phyloP scores from a whole-genome alignment of 768 basidiomycete genomes.

The Tulasnella sp. region DNA sequence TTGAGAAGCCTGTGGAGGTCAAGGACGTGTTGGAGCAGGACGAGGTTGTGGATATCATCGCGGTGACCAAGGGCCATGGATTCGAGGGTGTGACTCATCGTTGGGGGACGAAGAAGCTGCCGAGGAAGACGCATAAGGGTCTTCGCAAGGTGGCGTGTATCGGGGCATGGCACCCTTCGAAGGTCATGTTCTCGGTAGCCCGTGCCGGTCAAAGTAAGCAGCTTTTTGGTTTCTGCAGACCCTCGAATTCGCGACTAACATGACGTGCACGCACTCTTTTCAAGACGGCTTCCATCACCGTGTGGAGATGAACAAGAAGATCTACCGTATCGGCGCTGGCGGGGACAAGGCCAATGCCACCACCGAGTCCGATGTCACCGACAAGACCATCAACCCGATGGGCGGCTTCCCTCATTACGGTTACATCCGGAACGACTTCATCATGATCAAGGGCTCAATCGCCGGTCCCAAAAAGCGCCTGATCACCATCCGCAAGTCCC shows the following conservation, averaged over 20 bases:
- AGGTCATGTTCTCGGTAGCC: conserved; percentile 99
- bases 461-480: conserved; percentile 98
- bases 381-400: conserved; percentile 90
- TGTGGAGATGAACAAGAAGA: conserved; percentile 97
- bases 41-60: conserved; percentile 92
- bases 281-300: conserved; percentile 84
- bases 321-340: conserved; percentile 86
- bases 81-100: conserved; percentile 99
- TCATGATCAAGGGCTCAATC: conserved; percentile 92
- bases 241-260: too few relatives aligned
- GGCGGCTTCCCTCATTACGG: conserved; percentile 99
- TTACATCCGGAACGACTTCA: conserved; percentile 96
- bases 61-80: conserved; percentile 98
- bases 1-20: conserved; percentile 93
- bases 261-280: not conserved
- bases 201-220: conserved; percentile 87
- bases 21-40: conserved; percentile 86
- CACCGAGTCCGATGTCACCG: conserved; percentile 88
- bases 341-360: conserved; percentile 73
- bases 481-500: conserved; percentile 91
- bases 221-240: too few relatives aligned
- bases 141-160: conserved; percentile 99
- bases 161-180: conserved; percentile 96
- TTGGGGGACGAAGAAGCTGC: conserved; percentile 99
- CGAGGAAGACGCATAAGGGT: conserved; percentile 99